Evolutionary conservation across 495 filamentous ascomycete species (phyloP).

Genomic region (Tuber microsphaerosporum): DNA sequence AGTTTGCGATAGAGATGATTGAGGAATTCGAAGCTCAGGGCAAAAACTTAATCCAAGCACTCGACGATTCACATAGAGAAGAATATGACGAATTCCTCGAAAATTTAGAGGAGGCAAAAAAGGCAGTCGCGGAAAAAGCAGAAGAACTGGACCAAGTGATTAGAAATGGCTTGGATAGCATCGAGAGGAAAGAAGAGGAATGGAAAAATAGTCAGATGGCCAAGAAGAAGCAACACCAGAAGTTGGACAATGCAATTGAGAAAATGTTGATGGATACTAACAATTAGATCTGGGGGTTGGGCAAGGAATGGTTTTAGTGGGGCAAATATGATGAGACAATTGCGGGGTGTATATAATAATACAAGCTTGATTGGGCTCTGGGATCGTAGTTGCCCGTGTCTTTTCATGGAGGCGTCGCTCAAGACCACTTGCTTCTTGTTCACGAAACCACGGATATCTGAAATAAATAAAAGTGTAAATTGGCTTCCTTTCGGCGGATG

Average conservation of each 20-base stretch:
- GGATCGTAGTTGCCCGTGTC: background rate
- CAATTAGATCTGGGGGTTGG: background rate
- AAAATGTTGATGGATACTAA: background rate
- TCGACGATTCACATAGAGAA: slow-evolving; percentile 21
- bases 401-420: background rate
- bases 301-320: background rate
- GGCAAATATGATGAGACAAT: background rate
- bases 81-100: slow-evolving; percentile 29
- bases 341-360: background rate
- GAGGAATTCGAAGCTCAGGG: slow-evolving; percentile 32
- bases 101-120: slow-evolving; percentile 11
- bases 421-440: background rate
- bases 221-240: background rate
- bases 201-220: background rate
- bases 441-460: background rate
- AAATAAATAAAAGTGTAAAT: background rate
- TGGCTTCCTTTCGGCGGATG: background rate
- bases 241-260: background rate
- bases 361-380: background rate
- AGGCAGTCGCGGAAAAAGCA: slow-evolving; percentile 13
- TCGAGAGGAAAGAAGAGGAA: slow-evolving; percentile 2
- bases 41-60: slow-evolving; percentile 13
- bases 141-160: slow-evolving; percentile 8
- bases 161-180: slow-evolving; percentile 9
- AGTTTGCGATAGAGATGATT: slow-evolving; percentile 23